Evolutionary conservation across 805 yeast species (phyloP).

Genomic region (Myxozyma lipomycoides): DNA sequence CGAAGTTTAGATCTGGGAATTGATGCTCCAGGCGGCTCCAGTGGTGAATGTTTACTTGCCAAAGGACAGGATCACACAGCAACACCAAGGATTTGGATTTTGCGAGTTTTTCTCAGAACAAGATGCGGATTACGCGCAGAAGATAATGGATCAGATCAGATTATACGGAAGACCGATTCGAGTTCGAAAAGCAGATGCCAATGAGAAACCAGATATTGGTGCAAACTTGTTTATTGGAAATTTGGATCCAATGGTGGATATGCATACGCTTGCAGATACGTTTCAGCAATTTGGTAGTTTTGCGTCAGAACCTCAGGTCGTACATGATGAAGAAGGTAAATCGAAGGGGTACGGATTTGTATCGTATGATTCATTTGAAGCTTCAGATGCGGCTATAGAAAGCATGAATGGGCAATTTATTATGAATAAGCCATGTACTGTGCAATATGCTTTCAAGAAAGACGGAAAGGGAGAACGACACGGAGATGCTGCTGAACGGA

Average conservation of each 20-base stretch:
- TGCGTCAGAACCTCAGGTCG: constrained; percentile 48
- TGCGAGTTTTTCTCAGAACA: constrained; percentile 57
- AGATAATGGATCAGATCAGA: constrained; percentile 55
- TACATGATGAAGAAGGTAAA: constrained; percentile 44
- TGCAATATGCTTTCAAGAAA: constrained; percentile 71
- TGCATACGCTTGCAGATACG: constrained; percentile 50
- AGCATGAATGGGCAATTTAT: constrained; percentile 65
- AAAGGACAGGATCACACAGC: constrained; percentile 63
- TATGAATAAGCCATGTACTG: constrained; percentile 57
- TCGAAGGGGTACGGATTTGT: constrained; percentile 66
- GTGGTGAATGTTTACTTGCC: constrained; percentile 69
- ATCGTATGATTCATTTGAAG: constrained; percentile 57
- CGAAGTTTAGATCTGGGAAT: constrained; percentile 54
- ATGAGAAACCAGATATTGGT: constrained; percentile 45
- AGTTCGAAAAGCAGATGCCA: constrained; percentile 50
- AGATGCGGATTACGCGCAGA: constrained; percentile 69
- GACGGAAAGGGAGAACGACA: constrained; percentile 55
- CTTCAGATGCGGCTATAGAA: constrained; percentile 67
- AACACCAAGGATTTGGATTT: constrained; percentile 86
- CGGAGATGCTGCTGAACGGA: constrained; percentile 76
- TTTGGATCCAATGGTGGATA: constrained; percentile 64
- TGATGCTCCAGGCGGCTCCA: constrained; percentile 82
- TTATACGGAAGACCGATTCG: constrained; percentile 60
- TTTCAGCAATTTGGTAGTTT: constrained; percentile 68
- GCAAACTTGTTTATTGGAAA: constrained; percentile 70